A percentile compares a stretch with the other conserved stretches of the same genome.
phyloP scores from a whole-genome alignment of 2,329 filamentous ascomycete species.

The Colletotrichum truncatum region DNA sequence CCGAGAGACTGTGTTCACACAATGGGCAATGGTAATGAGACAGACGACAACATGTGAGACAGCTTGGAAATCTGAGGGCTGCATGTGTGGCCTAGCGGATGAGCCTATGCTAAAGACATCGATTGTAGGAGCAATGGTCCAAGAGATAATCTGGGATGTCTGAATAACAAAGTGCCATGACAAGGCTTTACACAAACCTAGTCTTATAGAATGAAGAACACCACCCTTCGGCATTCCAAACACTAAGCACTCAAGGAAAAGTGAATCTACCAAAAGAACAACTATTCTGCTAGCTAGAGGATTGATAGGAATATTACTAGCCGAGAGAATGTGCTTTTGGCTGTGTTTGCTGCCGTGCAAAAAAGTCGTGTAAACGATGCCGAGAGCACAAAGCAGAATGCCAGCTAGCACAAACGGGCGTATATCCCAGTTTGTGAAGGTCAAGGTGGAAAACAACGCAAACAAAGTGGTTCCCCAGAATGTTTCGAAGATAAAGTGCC shows the following conservation, averaged over 20 bases:
- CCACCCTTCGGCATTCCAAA: neutral
- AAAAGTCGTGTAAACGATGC: neutral
- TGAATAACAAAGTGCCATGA: neutral
- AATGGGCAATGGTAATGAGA: neutral
- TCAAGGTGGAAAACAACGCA: neutral
- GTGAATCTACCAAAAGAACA: neutral
- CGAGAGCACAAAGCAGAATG: neutral
- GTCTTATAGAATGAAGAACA: neutral
- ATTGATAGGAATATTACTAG: neutral
- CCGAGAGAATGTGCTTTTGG: neutral
- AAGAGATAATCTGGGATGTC: neutral
- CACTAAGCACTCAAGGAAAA: neutral
- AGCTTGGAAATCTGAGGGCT: neutral
- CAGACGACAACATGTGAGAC: neutral
- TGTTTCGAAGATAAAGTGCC: too few species aligned
- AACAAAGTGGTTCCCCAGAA: neutral
- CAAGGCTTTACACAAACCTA: neutral
- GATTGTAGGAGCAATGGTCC: neutral
- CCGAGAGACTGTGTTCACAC: neutral
- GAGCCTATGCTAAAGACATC: neutral
- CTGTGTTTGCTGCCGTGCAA: neutral
- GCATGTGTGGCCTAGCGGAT: neutral
- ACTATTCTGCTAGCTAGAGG: too few species aligned
- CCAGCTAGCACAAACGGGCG: neutral
- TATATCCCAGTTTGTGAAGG: neutral